Base-by-base conservation (phyloP, 345 rosid genomes). In the Noccaea caerulescens region DNA sequence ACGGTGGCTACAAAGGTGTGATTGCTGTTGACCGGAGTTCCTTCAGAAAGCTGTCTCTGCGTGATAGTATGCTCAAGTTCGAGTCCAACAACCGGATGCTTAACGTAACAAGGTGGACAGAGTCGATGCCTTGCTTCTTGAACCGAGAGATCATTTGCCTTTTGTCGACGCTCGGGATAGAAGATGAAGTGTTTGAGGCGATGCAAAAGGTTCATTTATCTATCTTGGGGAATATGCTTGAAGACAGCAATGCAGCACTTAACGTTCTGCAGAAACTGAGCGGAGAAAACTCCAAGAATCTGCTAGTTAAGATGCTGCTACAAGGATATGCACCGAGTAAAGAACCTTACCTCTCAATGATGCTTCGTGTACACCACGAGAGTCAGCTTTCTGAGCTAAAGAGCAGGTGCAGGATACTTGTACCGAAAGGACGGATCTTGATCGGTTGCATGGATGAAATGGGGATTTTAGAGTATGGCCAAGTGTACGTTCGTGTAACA, bases 1-100 rank as follows among this genome's bases (percentile, higher is more conserved):
- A 88, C 27, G 98, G 96, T 79, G 97, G 98, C 72, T 93, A 82
- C 78, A 93, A 93, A 81, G 97, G 98, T 64, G 95, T 91, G 38
- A 77, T 93, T 70, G 92, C 91, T 3, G 88, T 93, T 66, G 97
- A 91, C 71, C 83, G 85, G 9, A 82, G 81, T 58, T 89, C 98
- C 72, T 86, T 78, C 80, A 49, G 87, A 61, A 93, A 93, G 80
- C 69, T 93, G 56, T 93, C 96, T 53, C 76, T 93, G 75, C 94
- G 97, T 44, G 51, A 70, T 47, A 91, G 97, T 68, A 93, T 93
- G 97, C 80, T 46, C 4, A 93, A 91, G 79, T 93, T 91, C 75
- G 98, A 93, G 10, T 91, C 96, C 7, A 79, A 64, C 42, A 84
- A 83, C 78, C 80, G 80, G 72, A 94, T 91, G 99, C 99, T 94